Percentiles rank a stretch among this genome's conserved stretches.
phyloP scores from a whole-genome alignment of 1,284 basidiomycete species.

The Macrocystidia cucumis region DNA sequence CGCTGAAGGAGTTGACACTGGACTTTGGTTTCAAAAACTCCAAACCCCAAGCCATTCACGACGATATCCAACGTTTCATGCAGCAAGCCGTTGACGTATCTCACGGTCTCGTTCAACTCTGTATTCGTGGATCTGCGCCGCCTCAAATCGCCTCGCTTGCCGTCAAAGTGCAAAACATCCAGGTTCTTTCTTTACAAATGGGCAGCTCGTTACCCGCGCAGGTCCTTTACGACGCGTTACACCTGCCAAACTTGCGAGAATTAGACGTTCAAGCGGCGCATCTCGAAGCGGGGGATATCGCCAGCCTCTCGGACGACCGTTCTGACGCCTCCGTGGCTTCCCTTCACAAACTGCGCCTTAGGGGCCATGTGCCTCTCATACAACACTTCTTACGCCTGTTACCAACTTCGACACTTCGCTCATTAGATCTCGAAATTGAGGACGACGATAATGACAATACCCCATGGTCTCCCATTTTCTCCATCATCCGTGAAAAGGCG shows the following conservation, averaged over 20 bases:
- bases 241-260: slow-evolving; percentile 32
- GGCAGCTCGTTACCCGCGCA: slow-evolving; percentile 31
- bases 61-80: slow-evolving; percentile 18
- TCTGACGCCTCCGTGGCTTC: slow-evolving; percentile 26
- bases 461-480: slow-evolving; percentile 32
- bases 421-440: slow-evolving; percentile 36
- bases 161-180: slow-evolving; percentile 26
- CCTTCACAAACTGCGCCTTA: slow-evolving; percentile 36
- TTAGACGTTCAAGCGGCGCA: slow-evolving; percentile 42
- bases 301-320: slow-evolving; percentile 4
- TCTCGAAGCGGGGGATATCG: slow-evolving; percentile 26
- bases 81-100: slow-evolving; percentile 19
- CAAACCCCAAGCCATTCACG: no score
- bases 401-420: slow-evolving; percentile 23
- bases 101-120: slow-evolving; percentile 27
- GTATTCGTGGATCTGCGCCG: slow-evolving; percentile 41
- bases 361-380: slow-evolving; percentile 29
- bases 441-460: slow-evolving; percentile 19
- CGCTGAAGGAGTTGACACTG: slow-evolving; percentile 30
- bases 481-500: slow-evolving; percentile 25
- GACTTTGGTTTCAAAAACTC: slow-evolving; percentile 37
- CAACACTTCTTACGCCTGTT: slow-evolving; percentile 27
- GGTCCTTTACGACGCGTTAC: slow-evolving; percentile 32
- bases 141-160: slow-evolving; percentile 30
- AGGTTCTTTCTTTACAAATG: slow-evolving; percentile 34